A percentile compares a stretch with the other conserved stretches of the same genome.
phyloP scores from a whole-genome alignment of 257 asterid species.

The Vinca minor region DNA sequence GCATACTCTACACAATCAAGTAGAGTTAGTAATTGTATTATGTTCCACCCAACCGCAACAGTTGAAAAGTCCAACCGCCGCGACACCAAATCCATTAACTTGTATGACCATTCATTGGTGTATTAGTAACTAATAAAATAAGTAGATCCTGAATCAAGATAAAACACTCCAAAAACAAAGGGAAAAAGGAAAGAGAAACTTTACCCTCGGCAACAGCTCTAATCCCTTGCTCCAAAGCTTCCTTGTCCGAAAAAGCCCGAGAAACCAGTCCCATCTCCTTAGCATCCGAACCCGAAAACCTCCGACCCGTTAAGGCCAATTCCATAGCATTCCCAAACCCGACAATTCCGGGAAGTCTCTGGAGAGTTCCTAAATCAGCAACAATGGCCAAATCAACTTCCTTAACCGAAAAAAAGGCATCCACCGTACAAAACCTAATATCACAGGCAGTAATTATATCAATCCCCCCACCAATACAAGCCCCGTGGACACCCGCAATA shows the following conservation, averaged over 20 bases:
- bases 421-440: constrained; percentile 49
- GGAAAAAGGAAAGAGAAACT: not conserved
- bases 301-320: constrained; percentile 65
- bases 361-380: constrained; percentile 87
- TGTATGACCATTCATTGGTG: too few relatives aligned
- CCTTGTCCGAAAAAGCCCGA: constrained; percentile 37
- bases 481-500: constrained; percentile 70
- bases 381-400: constrained; percentile 81
- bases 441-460: constrained; percentile 82
- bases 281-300: constrained; percentile 61
- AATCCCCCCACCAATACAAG: constrained; percentile 78
- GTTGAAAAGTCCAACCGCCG: too few relatives aligned
- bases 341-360: constrained; percentile 77
- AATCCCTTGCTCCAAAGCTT: constrained; percentile 49
- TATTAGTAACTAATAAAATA: not conserved
- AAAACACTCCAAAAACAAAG: not conserved
- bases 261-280: constrained; percentile 64
- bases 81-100: too few relatives aligned
- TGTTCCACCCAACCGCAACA: too few relatives aligned
- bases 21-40: too few relatives aligned
- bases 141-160: not conserved
- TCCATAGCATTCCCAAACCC: constrained; percentile 91
- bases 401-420: constrained; percentile 57
- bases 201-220: constrained; percentile 60
- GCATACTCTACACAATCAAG: too few relatives aligned